Base-by-base conservation (phyloP, 306 rosid species). In the Astragalus membranaceus region DNA sequence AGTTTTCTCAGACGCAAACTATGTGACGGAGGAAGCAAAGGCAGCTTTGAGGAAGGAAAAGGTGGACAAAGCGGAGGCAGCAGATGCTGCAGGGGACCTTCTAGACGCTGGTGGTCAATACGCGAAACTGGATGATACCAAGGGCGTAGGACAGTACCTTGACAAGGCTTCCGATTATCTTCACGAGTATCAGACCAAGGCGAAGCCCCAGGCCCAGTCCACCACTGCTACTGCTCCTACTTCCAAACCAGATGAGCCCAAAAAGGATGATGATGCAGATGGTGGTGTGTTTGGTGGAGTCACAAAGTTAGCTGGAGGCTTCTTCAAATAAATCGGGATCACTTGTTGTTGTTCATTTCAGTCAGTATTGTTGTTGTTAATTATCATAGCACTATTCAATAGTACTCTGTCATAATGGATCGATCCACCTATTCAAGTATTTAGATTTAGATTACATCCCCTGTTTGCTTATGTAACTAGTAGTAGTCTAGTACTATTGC, bases 41-140 rank as follows among this genome's bases (percentile, higher is more conserved):
- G 9, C 78, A 6, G 3, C 46, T 13, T 8, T 59, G 1, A 10
- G 37, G 50, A 52, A 73, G 3, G 76, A 78, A 8, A 74, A 75
- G 12, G 32, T 82, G 4, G 95, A 84, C 71, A 88, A 82, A 46
- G 65, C 37, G n/a, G 78, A 86, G 64, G 69, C 72, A 1, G 87
- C 89, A 0, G 83, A 48, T 0, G 89, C 95, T 1, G 85, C 89
- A 0, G 85, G 71, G 2, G 84, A 80, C 47, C 79, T 87, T 46
- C 85, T 87, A 7, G 84, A 65, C 1, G 92, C 81, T 3, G 84
- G 75, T 4, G 23, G 35, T 0, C 48, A 80, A 0, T 84, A 87
- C 58, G 92, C 75, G 0, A 78, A 80, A 20, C 57, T 87, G 3
- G 83, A 80, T 41, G 87, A 80, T 0, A 77, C 82, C 23, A 75